A percentile compares a stretch with the other conserved stretches of the same genome.
phyloP scores from a whole-genome alignment of 78 protist genomes.

The Dictyostelium capitatum region DNA sequence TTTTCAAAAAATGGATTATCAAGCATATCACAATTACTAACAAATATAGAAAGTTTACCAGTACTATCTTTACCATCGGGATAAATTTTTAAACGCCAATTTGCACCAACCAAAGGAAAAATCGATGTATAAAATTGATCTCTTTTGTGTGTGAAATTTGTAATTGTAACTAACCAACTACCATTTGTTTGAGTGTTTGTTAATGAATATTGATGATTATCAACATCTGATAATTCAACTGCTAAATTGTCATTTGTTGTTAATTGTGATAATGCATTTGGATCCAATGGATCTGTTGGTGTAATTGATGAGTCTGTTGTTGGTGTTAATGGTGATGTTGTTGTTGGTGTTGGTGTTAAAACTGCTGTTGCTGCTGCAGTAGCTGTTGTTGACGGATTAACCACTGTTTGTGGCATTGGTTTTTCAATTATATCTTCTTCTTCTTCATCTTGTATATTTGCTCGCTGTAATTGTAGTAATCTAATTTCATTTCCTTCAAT shows the following conservation, averaged over 20 bases:
- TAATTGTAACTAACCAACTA: not conserved
- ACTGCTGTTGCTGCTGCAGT: not conserved
- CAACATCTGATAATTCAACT: not conserved
- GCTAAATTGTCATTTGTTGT: not conserved
- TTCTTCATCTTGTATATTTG: not conserved
- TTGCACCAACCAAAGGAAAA: slow-evolving; percentile 11
- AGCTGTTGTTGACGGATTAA: not conserved
- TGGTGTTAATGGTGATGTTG: not conserved
- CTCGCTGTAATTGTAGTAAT: not conserved
- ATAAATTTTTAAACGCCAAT: slow-evolving; percentile 17
- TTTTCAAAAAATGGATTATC: slow-evolving; percentile 18
- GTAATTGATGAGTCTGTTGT: not conserved
- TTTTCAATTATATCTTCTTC: slow-evolving; percentile 11
- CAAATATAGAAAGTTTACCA: slow-evolving; percentile 17
- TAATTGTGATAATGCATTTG: not conserved
- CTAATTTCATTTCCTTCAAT: slow-evolving; percentile 13
- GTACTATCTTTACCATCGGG: slow-evolving; percentile 14
- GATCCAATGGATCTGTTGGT: not conserved
- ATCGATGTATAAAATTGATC: slow-evolving; percentile 17
- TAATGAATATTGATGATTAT: slow-evolving; percentile 1
- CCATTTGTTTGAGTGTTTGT: not conserved
- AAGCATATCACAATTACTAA: slow-evolving; percentile 14
- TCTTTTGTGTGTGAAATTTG: not conserved
- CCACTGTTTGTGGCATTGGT: not conserved
- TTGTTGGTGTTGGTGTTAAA: not conserved